Evolutionary conservation across 805 yeast species (phyloP).

Genomic region (Yamadazyma laniorum): DNA sequence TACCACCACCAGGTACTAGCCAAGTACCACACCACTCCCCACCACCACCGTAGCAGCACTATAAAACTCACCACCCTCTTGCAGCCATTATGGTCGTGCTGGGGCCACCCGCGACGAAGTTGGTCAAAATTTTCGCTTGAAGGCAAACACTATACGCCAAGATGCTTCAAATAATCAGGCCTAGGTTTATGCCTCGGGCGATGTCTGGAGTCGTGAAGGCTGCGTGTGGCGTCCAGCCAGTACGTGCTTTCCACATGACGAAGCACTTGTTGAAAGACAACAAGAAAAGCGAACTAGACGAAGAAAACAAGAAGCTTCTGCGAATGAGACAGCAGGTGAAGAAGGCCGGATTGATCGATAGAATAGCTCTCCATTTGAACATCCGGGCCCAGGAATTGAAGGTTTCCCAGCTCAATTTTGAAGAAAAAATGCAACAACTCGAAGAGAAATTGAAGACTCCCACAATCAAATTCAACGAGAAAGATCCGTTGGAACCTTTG

Average conservation of each 20-base stretch:
- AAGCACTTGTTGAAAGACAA: constrained; percentile 7
- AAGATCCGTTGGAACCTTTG: constrained; percentile 19
- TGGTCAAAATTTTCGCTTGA: constrained; percentile 2
- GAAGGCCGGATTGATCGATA: constrained; percentile 24
- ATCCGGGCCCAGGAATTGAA: constrained; percentile 23
- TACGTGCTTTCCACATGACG: constrained; percentile 6
- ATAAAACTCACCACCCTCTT: too few species aligned
- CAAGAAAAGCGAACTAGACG: constrained; percentile 14
- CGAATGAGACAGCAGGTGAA: constrained; percentile 22
- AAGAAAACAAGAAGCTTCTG: constrained; percentile 23
- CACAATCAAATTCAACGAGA: constrained; percentile 15
- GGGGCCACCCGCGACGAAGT: too few species aligned
- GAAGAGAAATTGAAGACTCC: constrained; percentile 17
- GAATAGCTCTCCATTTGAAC: constrained; percentile 21
- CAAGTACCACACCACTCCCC: too few species aligned
- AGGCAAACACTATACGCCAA: constrained; percentile 5
- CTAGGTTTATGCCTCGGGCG: constrained; percentile 1
- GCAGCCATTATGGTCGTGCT: too few species aligned
- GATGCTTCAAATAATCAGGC: constrained; percentile 6
- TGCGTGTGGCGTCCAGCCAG: background rate
- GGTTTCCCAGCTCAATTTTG: constrained; percentile 12
- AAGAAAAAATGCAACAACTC: constrained; percentile 15
- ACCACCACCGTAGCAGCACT: too few species aligned
- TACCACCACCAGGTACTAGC: too few species aligned
- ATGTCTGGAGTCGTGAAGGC: background rate